Percentiles rank a stretch among this genome's conserved stretches.
Evolutionary conservation across 495 filamentous ascomycete genomes (phyloP).

Genomic region (Astrothelium subdiscretum): DNA sequence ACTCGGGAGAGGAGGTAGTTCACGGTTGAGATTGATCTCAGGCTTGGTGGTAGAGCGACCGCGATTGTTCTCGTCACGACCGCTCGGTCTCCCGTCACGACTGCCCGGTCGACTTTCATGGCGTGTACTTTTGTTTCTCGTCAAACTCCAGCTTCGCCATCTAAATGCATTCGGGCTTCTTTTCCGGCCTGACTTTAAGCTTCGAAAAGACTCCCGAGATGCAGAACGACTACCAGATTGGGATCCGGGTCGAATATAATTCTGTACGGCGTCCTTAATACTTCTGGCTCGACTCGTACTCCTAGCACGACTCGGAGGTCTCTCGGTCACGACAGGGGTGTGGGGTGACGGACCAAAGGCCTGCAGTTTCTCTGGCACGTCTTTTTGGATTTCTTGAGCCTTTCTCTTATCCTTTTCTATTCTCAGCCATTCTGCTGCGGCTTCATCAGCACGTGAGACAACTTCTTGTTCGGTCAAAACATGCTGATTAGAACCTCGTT

Average conservation of each 20-base stretch:
- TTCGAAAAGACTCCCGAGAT: constrained; percentile 11
- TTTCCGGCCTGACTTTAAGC: constrained; percentile 3
- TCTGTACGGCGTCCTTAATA: neutral
- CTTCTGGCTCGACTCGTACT: constrained; percentile 5
- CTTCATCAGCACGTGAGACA: constrained; percentile 16
- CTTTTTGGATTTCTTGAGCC: constrained; percentile 13
- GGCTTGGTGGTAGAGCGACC: constrained; percentile 12
- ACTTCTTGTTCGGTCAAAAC: constrained; percentile 4
- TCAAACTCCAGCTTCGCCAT: constrained; percentile 24
- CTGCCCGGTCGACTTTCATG: constrained; percentile 8
- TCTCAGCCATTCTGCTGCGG: constrained; percentile 25
- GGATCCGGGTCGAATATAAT: neutral
- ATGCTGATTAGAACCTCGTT: constrained; percentile 21
- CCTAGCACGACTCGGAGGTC: neutral
- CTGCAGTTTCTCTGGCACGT: neutral
- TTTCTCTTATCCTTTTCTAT: constrained; percentile 19
- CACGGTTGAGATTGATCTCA: constrained; percentile 29
- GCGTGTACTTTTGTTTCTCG: constrained; percentile 16
- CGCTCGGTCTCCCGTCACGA: constrained; percentile 14
- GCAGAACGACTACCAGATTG: constrained; percentile 7
- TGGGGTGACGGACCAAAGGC: neutral
- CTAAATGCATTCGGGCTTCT: constrained; percentile 7
- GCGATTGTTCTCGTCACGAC: constrained; percentile 6
- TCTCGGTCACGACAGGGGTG: neutral
- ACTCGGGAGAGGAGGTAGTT: constrained; percentile 30